Evolutionary conservation across 73 alveolate genomes (phyloP).

Genomic region (Halteria grandinella): DNA sequence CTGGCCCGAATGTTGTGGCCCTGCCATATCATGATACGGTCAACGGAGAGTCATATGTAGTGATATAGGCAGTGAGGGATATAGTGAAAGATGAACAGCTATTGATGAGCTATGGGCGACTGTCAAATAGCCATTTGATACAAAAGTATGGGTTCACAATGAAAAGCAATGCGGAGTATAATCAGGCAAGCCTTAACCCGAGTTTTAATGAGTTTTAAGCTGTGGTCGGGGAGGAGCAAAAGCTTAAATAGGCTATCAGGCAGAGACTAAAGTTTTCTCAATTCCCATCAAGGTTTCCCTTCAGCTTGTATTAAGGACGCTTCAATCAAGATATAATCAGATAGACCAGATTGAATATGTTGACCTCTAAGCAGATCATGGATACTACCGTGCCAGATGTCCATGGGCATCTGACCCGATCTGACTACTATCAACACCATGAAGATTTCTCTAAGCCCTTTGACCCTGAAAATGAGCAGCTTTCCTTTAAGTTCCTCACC

Average conservation of each 20-base stretch:
- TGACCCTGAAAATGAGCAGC: constrained; percentile 6
- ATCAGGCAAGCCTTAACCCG: not conserved
- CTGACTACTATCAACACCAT: no score
- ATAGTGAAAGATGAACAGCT: constrained; percentile 34
- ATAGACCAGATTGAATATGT: not conserved
- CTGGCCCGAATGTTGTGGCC: constrained; percentile 14
- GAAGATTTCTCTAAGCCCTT: not conserved
- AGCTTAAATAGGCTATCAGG: not conserved
- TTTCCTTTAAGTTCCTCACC: constrained; percentile 5
- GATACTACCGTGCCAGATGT: not conserved
- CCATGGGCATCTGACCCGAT: no score
- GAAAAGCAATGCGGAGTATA: constrained; percentile 8
- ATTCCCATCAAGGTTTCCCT: not conserved
- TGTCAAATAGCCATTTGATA: constrained; percentile 34
- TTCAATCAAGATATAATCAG: not conserved
- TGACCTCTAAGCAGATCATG: not conserved
- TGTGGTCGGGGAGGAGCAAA: not conserved
- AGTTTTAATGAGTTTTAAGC: not conserved
- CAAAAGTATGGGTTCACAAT: constrained; percentile 40
- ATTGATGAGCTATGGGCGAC: constrained; percentile 19
- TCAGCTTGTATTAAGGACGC: not conserved
- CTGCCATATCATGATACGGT: constrained; percentile 30
- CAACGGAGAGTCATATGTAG: constrained; percentile 5
- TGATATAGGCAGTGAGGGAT: constrained; percentile 12
- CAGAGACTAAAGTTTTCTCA: not conserved